phyloP scores from a whole-genome alignment of 2,329 filamentous ascomycete genomes.

The Colletotrichum euphorbiae region DNA sequence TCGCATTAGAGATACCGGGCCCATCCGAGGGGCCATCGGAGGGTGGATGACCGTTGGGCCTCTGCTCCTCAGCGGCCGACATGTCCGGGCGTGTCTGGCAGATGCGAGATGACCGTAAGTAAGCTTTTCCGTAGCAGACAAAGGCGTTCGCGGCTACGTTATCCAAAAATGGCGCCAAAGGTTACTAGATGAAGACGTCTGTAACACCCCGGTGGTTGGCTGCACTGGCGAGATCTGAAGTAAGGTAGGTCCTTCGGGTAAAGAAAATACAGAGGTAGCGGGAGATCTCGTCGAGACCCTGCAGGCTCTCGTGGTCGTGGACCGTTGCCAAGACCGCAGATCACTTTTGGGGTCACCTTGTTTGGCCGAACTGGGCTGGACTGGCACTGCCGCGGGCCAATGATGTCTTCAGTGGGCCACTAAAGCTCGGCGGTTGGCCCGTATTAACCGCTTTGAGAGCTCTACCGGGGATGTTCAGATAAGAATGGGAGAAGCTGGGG shows the following conservation, averaged over 20 bases:
- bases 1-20: slow-evolving; percentile 21
- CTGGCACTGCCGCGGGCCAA: slow-evolving; percentile 23
- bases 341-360: slow-evolving; percentile 26
- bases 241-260: neutral
- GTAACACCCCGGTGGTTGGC: neutral
- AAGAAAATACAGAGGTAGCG: slow-evolving; percentile 10
- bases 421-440: slow-evolving; percentile 21
- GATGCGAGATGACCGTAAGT: neutral
- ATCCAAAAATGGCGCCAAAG: neutral
- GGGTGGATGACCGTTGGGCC: slow-evolving; percentile 34
- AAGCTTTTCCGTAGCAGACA: slow-evolving; percentile 1
- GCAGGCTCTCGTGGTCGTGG: slow-evolving; percentile 11
- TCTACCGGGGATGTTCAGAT: neutral
- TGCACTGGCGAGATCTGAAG: slow-evolving; percentile 12
- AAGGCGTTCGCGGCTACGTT: neutral
- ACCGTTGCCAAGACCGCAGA: slow-evolving; percentile 39
- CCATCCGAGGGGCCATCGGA: slow-evolving; percentile 7
- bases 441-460: slow-evolving; percentile 18
- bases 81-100: slow-evolving; percentile 2
- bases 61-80: slow-evolving; percentile 31
- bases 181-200: neutral
- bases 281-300: slow-evolving; percentile 30
- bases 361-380: slow-evolving; percentile 19
- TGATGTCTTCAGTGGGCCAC: slow-evolving; percentile 19
- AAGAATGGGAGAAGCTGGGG: neutral